A percentile compares a stretch with the other conserved stretches of the same genome.
Conservation (phyloP, 179 eudicot species). For the Sideroxylon spinosum region DNA sequence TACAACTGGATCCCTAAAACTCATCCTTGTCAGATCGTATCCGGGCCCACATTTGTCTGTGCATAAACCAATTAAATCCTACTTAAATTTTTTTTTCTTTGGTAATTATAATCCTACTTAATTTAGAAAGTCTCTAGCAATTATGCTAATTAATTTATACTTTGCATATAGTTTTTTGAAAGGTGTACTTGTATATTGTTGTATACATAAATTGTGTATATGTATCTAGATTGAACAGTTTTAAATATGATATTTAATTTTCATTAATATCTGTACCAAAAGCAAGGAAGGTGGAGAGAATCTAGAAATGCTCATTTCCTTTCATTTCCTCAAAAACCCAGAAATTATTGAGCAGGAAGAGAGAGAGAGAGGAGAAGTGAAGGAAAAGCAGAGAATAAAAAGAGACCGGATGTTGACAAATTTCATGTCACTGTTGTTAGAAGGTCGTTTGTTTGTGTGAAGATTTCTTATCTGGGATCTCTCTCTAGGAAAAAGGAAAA, state of each 20-base stretch:
- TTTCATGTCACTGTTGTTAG: constrained; percentile 76
- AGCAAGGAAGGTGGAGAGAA: constrained; percentile 53
- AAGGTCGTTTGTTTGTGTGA: constrained; percentile 72
- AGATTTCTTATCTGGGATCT: constrained; percentile 90
- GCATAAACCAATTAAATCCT: neutral
- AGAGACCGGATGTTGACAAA: constrained; percentile 89
- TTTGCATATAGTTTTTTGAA: no score
- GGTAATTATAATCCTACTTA: neutral
- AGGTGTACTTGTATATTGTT: neutral
- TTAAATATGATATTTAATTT: constrained; percentile 10
- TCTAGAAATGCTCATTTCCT: constrained; percentile 49
- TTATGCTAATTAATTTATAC: neutral
- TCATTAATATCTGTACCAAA: constrained; percentile 35
- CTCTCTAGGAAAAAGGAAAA: constrained; percentile 25
- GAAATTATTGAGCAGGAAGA: constrained; percentile 24
- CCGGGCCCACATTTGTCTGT: constrained; percentile 19
- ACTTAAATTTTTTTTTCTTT: neutral
- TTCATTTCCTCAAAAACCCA: constrained; percentile 39
- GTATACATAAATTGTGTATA: neutral
- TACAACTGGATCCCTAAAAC: neutral
- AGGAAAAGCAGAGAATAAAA: constrained; percentile 67
- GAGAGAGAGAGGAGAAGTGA: constrained; percentile 16
- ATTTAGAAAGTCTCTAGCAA: neutral
- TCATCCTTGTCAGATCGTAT: neutral
- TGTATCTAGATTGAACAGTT: neutral